These are phyloP conservation scores for Picocystis salinarum DNA, from an alignment of 139 green algal species.

Conservation along the genomic window DNA sequence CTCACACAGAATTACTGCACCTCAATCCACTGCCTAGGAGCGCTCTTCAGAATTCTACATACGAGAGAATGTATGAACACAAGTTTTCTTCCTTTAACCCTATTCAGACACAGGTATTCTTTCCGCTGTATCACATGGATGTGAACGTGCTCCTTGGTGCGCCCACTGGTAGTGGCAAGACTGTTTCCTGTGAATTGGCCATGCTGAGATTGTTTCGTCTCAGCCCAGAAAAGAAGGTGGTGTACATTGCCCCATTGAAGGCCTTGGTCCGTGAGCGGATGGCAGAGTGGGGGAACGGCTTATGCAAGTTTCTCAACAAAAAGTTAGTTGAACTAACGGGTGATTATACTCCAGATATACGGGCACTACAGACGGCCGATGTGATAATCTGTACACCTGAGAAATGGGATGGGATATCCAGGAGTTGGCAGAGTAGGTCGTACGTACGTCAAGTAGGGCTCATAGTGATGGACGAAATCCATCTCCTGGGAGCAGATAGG, in stretches of 20 bases:
- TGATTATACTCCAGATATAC: constrained; percentile 74
- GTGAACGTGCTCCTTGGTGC: constrained; percentile 85
- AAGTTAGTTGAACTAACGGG: constrained; percentile 81
- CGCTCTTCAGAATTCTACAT: constrained; percentile 47
- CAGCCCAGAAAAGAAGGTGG: constrained; percentile 31
- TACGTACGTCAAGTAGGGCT: constrained; percentile 65
- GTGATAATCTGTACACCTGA: constrained; percentile 91
- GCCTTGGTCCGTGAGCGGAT: constrained; percentile 87
- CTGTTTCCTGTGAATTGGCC: constrained; percentile 75
- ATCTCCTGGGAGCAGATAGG: constrained; percentile 82
- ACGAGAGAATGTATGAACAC: constrained; percentile 50
- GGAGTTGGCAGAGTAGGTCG: constrained; percentile 61
- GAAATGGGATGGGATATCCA: constrained; percentile 93
- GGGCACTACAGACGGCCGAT: constrained; percentile 54
- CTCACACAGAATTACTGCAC: constrained; percentile 73
- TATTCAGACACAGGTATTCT: constrained; percentile 93
- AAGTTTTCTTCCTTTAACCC: constrained; percentile 95
- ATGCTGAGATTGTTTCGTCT: constrained; percentile 64
- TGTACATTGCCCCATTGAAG: constrained; percentile 96
- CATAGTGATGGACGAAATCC: constrained; percentile 96
- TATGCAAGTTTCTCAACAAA: constrained; percentile 57
- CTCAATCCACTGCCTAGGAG: constrained; percentile 71
- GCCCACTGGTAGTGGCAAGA: constrained; percentile 82
- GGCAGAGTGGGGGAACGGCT: constrained; percentile 64
- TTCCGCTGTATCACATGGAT: constrained; percentile 90